Conservation (phyloP, 371 early-diverging fungal genomes). For the Amoeboaphelidium protococcarum region DNA sequence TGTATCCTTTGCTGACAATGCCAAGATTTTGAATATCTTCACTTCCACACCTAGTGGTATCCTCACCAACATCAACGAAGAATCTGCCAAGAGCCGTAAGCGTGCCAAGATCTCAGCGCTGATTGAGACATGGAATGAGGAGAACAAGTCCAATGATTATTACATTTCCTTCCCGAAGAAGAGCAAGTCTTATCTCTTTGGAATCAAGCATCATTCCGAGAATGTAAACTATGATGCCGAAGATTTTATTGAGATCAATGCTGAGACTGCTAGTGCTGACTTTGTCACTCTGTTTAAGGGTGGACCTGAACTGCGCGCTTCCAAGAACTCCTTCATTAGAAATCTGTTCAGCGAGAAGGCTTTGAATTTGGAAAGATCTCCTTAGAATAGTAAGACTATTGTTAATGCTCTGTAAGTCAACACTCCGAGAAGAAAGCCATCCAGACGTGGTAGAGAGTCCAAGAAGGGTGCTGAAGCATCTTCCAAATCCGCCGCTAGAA, state of each 20-base stretch:
- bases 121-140: background rate
- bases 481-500: constrained; percentile 17
- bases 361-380: constrained; percentile 54
- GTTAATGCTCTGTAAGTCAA: constrained; percentile 34
- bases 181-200: constrained; percentile 23
- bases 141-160: constrained; percentile 10
- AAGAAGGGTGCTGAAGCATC: constrained; percentile 20
- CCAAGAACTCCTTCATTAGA: constrained; percentile 46
- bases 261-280: constrained; percentile 43
- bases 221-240: constrained; percentile 40
- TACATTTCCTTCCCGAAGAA: constrained; percentile 8
- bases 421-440: constrained; percentile 1
- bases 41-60: constrained; percentile 20
- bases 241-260: constrained; percentile 37
- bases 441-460: constrained; percentile 3
- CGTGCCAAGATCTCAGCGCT: too few species aligned
- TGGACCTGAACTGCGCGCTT: constrained; percentile 18
- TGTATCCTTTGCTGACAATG: constrained; percentile 28
- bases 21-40: constrained; percentile 26
- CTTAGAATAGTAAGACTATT: constrained; percentile 38
- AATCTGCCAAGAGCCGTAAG: too few species aligned
- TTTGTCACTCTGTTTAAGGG: constrained; percentile 59
- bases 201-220: constrained; percentile 49
- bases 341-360: constrained; percentile 46
- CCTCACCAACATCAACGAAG: constrained; percentile 23